phyloP scores from a whole-genome alignment of 164 flowering plant genomes.

The Euptelea pleiosperma region DNA sequence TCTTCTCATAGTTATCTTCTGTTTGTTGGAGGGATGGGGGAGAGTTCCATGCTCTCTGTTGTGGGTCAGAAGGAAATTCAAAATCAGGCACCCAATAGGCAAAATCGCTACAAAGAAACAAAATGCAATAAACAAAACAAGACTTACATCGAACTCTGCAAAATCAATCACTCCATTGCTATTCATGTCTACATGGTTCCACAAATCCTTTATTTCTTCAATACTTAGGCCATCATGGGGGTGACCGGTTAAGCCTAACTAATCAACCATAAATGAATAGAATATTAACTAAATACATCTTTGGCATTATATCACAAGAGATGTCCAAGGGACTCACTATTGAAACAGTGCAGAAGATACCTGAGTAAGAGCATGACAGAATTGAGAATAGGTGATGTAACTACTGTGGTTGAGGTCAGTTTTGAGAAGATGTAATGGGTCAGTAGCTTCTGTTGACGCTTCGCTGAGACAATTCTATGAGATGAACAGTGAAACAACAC shows the following conservation, averaged over 20 bases:
- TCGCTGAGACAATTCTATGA: slow-evolving; percentile 10
- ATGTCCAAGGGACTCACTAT: background rate
- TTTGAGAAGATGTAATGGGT: no score
- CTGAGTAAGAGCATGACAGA: slow-evolving; percentile 18
- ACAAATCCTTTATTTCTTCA: slow-evolving; percentile 26
- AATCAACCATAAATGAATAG: slow-evolving; percentile 6
- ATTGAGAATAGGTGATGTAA: slow-evolving; percentile 19
- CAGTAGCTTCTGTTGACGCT: background rate
- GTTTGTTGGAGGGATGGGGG: background rate
- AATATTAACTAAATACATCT: slow-evolving; percentile 1
- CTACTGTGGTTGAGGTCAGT: slow-evolving; percentile 1
- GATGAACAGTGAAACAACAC: background rate
- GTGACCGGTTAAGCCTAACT: slow-evolving; percentile 16
- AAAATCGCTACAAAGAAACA: background rate
- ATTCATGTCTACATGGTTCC: slow-evolving; percentile 19
- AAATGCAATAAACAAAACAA: background rate
- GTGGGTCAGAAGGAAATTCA: no score
- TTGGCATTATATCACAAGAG: background rate
- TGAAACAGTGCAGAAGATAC: slow-evolving; percentile 7
- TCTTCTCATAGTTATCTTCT: slow-evolving; percentile 10
- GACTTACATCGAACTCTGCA: slow-evolving; percentile 11
- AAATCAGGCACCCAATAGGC: no score
- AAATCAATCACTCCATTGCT: slow-evolving; percentile 14
- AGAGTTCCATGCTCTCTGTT: slow-evolving; percentile 9
- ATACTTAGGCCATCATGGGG: slow-evolving; percentile 7